Evolutionary conservation across 192 early-diverging fungal genomes (phyloP).

Genomic region (Entophlyctis helioformis): DNA sequence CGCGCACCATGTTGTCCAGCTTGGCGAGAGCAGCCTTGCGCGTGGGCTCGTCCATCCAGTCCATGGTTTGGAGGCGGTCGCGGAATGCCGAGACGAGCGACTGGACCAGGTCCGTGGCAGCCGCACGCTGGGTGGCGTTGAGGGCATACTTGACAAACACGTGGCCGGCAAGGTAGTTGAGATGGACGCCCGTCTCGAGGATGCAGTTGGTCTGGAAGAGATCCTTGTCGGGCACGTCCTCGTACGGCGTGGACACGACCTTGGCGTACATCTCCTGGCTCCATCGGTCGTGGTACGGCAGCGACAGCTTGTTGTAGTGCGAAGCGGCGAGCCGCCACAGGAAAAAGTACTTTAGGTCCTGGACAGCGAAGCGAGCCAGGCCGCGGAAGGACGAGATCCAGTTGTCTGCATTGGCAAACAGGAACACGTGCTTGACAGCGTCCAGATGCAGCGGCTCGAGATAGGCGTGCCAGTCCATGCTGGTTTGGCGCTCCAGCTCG

Average conservation of each 20-base stretch:
- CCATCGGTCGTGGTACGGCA: slow-evolving; percentile 19
- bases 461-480: slow-evolving; percentile 15
- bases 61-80: slow-evolving; percentile 20
- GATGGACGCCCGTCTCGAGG: slow-evolving; percentile 16
- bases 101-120: slow-evolving; percentile 21
- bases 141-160: slow-evolving; percentile 35
- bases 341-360: slow-evolving; percentile 16
- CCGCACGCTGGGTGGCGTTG: slow-evolving; percentile 24
- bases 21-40: slow-evolving; percentile 39
- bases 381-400: slow-evolving; percentile 12
- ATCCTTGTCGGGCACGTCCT: slow-evolving; percentile 5
- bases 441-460: slow-evolving; percentile 11
- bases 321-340: slow-evolving; percentile 21
- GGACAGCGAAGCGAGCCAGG: slow-evolving; percentile 1
- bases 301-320: slow-evolving; percentile 27
- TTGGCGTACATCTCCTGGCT: slow-evolving; percentile 4
- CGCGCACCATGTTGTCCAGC: slow-evolving; percentile 38
- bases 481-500: slow-evolving; percentile 12
- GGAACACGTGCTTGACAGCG: slow-evolving; percentile 11
- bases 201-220: slow-evolving; percentile 21
- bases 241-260: neutral
- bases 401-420: slow-evolving; percentile 15
- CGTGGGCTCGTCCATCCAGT: slow-evolving; percentile 51
- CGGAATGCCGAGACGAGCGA: slow-evolving; percentile 29
- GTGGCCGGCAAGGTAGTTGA: slow-evolving; percentile 23